Conservation (phyloP, 495 filamentous ascomycete species). For the Jackrogersella multiformis region DNA sequence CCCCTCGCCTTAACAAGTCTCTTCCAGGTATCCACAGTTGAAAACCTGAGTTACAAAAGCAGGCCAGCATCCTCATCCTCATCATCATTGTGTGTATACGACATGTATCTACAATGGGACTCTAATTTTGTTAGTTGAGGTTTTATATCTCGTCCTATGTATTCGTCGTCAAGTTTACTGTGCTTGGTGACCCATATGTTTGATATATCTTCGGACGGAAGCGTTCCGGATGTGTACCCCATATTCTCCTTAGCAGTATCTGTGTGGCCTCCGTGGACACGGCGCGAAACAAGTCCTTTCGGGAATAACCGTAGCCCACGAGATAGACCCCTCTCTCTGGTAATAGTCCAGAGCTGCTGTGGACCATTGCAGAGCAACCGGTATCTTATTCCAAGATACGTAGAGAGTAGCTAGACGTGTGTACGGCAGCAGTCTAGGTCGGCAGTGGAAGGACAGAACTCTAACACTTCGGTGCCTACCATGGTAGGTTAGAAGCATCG, state of each 20-base stretch:
- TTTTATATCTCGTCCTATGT: background rate
- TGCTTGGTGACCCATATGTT: too few species aligned
- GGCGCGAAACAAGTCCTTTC: background rate
- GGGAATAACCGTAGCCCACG: background rate
- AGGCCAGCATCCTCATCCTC: too few species aligned
- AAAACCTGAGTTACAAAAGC: too few species aligned
- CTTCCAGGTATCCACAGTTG: too few species aligned
- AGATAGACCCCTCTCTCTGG: background rate
- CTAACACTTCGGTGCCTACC: constrained; percentile 29
- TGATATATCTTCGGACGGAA: background rate
- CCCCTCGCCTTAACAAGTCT: too few species aligned
- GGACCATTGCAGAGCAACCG: constrained; percentile 3
- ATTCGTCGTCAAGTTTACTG: background rate
- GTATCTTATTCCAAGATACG: constrained; percentile 15
- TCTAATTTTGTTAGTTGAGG: background rate
- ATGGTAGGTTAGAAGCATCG: constrained; percentile 5
- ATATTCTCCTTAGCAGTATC: background rate
- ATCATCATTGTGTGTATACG: too few species aligned
- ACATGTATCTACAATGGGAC: too few species aligned
- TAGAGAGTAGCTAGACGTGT: background rate
- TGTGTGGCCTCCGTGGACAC: background rate
- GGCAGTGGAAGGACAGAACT: constrained; percentile 14
- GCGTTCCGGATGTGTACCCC: background rate
- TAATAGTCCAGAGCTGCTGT: constrained; percentile 9
- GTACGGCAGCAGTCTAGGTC: constrained; percentile 14